Base-by-base conservation (phyloP, 495 filamentous ascomycete species). In the Talaromyces borbonicus region DNA sequence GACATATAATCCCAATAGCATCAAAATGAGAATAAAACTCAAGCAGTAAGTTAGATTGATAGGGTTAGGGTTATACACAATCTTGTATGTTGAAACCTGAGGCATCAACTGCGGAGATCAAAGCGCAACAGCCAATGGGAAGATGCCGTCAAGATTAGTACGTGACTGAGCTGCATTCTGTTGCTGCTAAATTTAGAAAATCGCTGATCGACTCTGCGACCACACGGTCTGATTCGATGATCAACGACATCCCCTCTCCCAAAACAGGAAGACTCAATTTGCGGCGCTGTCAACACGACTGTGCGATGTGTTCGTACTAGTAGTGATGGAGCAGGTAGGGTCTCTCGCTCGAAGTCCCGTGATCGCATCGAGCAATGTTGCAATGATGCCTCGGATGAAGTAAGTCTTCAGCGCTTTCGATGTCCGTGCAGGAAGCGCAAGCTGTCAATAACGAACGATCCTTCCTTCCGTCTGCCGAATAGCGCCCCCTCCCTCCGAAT, bases 211-310 rank as follows among this genome's bases (percentile, higher is more conserved):
- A 3, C 15, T 27, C 24, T 27, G 41, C 41, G 25, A 24, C 41
- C 41, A 43, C 26, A 18, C 41, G 41, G 41, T 43, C 41, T 43
- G 41, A 43, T 43, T 43, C 26, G 41, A 31, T 31, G n/a, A 24
- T 16, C 41, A 11, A 31, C 14, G 25, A 31, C 25, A 14, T 3
- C 30, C 30, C 12, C 8, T 27, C n/a, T 43, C 20, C 18, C 12
- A 38, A 9, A 12, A 33, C n/a, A 12, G 11, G 16, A 31, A 29
- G 24, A 27, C 15, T n/a, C 29, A 19, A 11, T 16, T 43, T 19
- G 26, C 41, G 41, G 41, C 41, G 26, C 41, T 16, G 41, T 29
- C 25, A 29, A 11, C 14, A 9, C 41, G 16, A 36, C 15, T 36
- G 12, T 14, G 6, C 33, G 16, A 36, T 14, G 33, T 18, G 15